Evolutionary conservation across 2,329 filamentous ascomycete genomes (phyloP).

Genomic region (Hymenoscyphus occultus): DNA sequence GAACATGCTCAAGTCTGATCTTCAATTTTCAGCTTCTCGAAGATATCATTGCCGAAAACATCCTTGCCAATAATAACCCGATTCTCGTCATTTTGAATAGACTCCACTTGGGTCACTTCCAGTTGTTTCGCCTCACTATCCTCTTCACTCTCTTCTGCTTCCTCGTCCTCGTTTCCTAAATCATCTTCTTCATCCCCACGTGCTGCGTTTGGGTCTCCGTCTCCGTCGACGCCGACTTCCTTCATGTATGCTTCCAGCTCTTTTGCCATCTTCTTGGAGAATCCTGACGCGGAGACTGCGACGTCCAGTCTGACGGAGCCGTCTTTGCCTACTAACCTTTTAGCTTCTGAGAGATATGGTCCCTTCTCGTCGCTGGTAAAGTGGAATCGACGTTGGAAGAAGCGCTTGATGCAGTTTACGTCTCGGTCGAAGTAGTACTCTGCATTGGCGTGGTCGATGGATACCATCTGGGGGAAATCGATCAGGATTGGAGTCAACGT

Average conservation of each 20-base stretch:
- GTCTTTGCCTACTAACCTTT: slow-evolving; percentile 66
- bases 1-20: slow-evolving; percentile 32
- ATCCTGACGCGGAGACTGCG: slow-evolving; percentile 86
- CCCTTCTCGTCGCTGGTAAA: slow-evolving; percentile 80
- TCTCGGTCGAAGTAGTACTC: slow-evolving; percentile 98
- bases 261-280: slow-evolving; percentile 95
- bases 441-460: slow-evolving; percentile 88
- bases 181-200: slow-evolving; percentile 40
- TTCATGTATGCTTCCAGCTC: slow-evolving; percentile 91
- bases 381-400: slow-evolving; percentile 85
- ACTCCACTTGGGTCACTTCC: neutral
- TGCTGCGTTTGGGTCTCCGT: slow-evolving; percentile 35
- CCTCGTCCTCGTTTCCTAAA: slow-evolving; percentile 36
- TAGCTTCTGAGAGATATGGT: slow-evolving; percentile 81
- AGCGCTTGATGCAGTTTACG: slow-evolving; percentile 91
- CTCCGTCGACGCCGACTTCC: slow-evolving; percentile 56
- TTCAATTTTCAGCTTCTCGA: slow-evolving; percentile 29
- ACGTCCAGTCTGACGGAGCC: slow-evolving; percentile 74
- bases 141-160: slow-evolving; percentile 38
- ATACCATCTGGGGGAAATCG: slow-evolving; percentile 98
- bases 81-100: neutral
- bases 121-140: slow-evolving; percentile 29
- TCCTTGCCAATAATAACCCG: slow-evolving; percentile 1
- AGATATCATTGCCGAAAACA: slow-evolving; percentile 18
- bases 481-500: slow-evolving; percentile 79